Percentiles rank a stretch among this genome's conserved stretches.
These are phyloP conservation scores for Thalassiosira hispida DNA, from an alignment of 352 stramenopile species.

Conservation along the genomic window DNA sequence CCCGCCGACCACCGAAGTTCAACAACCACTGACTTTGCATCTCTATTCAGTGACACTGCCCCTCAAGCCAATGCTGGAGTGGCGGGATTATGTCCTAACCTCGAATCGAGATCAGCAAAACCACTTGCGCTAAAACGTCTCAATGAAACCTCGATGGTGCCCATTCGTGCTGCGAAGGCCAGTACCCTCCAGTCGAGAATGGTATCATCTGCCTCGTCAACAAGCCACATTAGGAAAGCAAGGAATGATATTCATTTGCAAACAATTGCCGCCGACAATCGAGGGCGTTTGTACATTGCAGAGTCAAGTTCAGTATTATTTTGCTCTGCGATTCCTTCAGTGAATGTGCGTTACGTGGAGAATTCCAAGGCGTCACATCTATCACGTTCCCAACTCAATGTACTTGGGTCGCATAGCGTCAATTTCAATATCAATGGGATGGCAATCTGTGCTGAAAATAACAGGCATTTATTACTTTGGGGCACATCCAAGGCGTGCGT, in stretches of 20 bases:
- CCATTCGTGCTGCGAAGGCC: constrained; percentile 60
- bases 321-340: constrained; percentile 60
- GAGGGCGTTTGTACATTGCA: constrained; percentile 74
- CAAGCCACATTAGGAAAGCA: constrained; percentile 49
- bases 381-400: constrained; percentile 61
- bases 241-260: constrained; percentile 48
- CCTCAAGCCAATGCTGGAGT: background rate
- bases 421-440: constrained; percentile 77
- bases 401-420: constrained; percentile 62
- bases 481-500: constrained; percentile 68
- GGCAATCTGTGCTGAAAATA: constrained; percentile 65
- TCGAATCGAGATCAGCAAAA: constrained; percentile 45
- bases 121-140: constrained; percentile 55
- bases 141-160: constrained; percentile 41
- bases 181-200: constrained; percentile 64
- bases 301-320: constrained; percentile 74
- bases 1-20: too few species aligned
- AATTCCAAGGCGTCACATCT: constrained; percentile 50
- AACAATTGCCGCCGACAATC: constrained; percentile 66
- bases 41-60: constrained; percentile 24
- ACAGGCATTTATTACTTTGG: constrained; percentile 78
- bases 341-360: constrained; percentile 55
- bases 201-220: constrained; percentile 43
- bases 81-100: constrained; percentile 19
- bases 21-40: constrained; percentile 19